Conservation (phyloP, 2,329 filamentous ascomycete genomes). For the Botrytis paeoniae region DNA sequence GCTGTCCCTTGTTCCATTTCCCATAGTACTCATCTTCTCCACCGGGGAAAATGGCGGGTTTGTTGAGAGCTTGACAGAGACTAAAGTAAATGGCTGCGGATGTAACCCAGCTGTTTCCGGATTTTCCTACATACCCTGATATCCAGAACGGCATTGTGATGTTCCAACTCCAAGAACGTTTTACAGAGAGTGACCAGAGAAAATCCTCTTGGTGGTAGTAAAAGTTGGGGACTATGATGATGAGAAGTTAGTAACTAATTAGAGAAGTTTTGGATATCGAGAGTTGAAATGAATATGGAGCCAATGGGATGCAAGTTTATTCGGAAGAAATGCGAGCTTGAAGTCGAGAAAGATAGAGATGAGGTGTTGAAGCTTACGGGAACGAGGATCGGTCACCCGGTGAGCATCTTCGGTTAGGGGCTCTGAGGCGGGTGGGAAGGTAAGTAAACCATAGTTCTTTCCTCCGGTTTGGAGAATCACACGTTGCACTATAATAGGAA, state of each 20-base stretch:
- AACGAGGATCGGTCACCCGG: neutral
- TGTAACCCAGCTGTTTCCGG: neutral
- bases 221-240: constrained; percentile 4
- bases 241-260: neutral
- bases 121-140: neutral
- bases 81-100: constrained; percentile 12
- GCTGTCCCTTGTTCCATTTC: neutral
- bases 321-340: neutral
- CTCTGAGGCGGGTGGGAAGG: neutral
- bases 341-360: too few relatives aligned
- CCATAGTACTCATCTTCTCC: neutral
- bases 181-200: neutral
- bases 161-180: constrained; percentile 8
- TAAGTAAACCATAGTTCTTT: constrained; percentile 1
- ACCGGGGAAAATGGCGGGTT: neutral
- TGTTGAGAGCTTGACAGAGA: neutral
- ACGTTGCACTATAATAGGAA: neutral
- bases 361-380: neutral
- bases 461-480: constrained; percentile 15
- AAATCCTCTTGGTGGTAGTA: constrained; percentile 14
- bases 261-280: neutral
- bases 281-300: neutral
- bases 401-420: constrained; percentile 3
- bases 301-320: too few relatives aligned
- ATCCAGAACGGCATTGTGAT: constrained; percentile 17